Percentiles rank a stretch among this genome's conserved stretches.
Conservation (phyloP, 768 basidiomycete genomes). For the Pisolithus marmoratus region DNA sequence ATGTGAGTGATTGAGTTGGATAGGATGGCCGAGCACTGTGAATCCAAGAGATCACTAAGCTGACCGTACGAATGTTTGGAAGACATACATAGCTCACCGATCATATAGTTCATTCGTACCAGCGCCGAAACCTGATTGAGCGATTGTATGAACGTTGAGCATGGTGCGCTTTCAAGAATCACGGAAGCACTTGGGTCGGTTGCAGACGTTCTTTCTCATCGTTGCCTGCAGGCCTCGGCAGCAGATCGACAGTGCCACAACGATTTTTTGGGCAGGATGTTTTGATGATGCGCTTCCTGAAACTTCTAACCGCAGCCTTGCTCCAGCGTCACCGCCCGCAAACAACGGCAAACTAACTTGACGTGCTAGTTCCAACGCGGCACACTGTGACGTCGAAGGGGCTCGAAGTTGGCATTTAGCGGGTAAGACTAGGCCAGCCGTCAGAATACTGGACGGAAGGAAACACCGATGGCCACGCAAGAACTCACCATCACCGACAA, state of each 20-base stretch:
- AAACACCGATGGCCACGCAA: conserved; percentile 11
- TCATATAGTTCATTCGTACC: conserved; percentile 87
- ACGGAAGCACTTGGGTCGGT: not conserved
- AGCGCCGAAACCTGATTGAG: conserved; percentile 65
- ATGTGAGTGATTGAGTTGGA: conserved; percentile 53
- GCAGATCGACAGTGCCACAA: no score
- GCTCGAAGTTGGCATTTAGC: no score
- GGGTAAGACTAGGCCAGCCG: no score
- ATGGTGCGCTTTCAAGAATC: conserved; percentile 13
- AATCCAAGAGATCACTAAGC: not conserved
- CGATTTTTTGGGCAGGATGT: no score
- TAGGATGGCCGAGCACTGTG: conserved; percentile 79
- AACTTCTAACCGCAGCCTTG: no score
- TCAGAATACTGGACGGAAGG: not conserved
- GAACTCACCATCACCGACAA: conserved; percentile 15
- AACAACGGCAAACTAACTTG: no score
- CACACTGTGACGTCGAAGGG: no score
- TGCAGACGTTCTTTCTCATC: no score
- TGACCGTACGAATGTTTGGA: not conserved
- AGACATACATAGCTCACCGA: conserved; percentile 33
- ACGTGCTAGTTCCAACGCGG: no score
- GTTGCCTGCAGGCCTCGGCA: no score
- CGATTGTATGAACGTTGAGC: conserved; percentile 54
- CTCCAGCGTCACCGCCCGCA: not conserved
- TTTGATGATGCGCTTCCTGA: no score